Base-by-base conservation (phyloP, 1,284 basidiomycete species). In the Puccinia polysora region DNA sequence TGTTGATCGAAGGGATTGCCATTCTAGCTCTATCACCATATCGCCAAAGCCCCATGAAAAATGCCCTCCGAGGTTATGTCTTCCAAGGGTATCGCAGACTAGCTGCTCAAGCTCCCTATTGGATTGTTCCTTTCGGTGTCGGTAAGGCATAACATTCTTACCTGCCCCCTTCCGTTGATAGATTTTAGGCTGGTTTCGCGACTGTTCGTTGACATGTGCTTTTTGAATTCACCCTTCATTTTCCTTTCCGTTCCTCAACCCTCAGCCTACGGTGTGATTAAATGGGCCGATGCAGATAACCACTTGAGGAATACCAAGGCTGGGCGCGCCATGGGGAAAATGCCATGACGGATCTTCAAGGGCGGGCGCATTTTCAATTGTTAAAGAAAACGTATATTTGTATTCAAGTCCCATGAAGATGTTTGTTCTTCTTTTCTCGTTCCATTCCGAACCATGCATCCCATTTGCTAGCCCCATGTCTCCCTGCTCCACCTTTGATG, bases 1-100 rank as follows among this genome's bases (percentile, higher is more conserved):
- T 55, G 30, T 65, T 65, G 70, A 65, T 50, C 34, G 28, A 12
- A 2, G 8, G 3, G 20, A 30, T 38, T 5, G 10, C 40, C 56
- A 10, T 25, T 15, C 64, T 77, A 95, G 92, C 85, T 75, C 78
- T 93, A 75, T 93, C 93, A 34, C 89, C 91, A 14, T 88, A 85
- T 83, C 86, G 87, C 79, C 86, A 89, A 77, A 86, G 86, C 75
- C 85, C 89, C 12, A 84, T 88, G 55, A 85, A 86, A 60, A 84
- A 89, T 74, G 85, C 87, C 76, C 80, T 94, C 79, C 83, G 84
- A 69, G 86, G 82, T 77, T 95, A 89, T 83, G 78, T 93, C 76
- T 90, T 93, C 85, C 91, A 93, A 82, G 92, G 91, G 58, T 89
- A 88, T 84, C 84, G 84, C 75, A 87, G 92, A 75, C 80, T 92